Evolutionary conservation across 345 rosid species (phyloP).

Genomic region (Citrus australasica): DNA sequence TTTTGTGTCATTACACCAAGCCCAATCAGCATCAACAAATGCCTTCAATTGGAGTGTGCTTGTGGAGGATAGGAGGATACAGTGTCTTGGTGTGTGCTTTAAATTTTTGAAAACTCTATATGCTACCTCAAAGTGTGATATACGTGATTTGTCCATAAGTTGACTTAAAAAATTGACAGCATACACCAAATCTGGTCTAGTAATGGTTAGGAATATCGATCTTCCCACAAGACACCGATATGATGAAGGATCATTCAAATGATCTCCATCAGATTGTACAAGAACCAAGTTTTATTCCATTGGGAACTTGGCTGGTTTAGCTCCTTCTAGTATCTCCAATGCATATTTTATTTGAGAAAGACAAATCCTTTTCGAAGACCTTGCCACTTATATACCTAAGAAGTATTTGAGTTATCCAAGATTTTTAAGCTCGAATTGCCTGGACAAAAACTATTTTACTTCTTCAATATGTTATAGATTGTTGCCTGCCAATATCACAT

Average conservation of each 20-base stretch:
- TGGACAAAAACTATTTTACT: background rate
- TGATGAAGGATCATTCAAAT: background rate
- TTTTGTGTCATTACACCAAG: background rate
- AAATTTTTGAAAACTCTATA: background rate
- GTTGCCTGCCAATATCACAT: background rate
- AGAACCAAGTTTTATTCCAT: constrained; percentile 1
- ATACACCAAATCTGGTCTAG: background rate
- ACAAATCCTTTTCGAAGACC: background rate
- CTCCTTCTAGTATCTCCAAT: background rate
- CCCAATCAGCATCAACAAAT: background rate
- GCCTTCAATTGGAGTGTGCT: background rate
- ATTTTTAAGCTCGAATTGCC: background rate
- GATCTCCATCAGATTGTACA: background rate
- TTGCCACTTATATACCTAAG: background rate
- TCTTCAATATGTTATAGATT: too few relatives aligned
- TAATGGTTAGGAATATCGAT: background rate
- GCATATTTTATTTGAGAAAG: background rate
- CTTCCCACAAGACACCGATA: background rate
- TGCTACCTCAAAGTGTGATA: background rate
- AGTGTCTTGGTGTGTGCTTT: background rate
- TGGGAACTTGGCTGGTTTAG: background rate
- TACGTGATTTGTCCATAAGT: background rate
- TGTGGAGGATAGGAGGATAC: background rate
- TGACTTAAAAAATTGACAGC: background rate
- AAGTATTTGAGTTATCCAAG: background rate